Percentiles rank a stretch among this genome's conserved stretches.
phyloP scores from a whole-genome alignment of 129 eudicot species.

The Ambrosia trifida region DNA sequence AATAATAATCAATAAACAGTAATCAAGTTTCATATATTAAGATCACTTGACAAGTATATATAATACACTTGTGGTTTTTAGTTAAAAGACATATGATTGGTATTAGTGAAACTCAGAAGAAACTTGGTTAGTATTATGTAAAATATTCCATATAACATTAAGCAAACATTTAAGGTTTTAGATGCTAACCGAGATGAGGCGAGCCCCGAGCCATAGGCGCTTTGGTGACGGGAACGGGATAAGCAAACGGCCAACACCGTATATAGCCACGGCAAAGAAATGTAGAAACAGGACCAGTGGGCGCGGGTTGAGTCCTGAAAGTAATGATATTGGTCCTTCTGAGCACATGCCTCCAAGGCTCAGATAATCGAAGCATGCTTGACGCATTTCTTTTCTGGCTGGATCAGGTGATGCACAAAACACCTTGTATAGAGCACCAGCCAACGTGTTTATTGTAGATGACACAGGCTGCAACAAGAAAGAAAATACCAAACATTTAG shows the following conservation, averaged over 20 bases:
- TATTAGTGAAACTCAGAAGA: no score
- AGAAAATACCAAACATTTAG: neutral
- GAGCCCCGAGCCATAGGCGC: slow-evolving; percentile 38
- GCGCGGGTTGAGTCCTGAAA: slow-evolving; percentile 43
- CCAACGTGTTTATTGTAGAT: slow-evolving; percentile 48
- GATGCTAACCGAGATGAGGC: slow-evolving; percentile 34
- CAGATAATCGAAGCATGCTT: slow-evolving; percentile 43
- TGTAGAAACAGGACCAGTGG: slow-evolving; percentile 42
- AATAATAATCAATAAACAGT: no score
- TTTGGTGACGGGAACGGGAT: slow-evolving; percentile 45
- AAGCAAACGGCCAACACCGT: slow-evolving; percentile 37
- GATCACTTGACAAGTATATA: no score
- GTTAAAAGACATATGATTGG: no score
- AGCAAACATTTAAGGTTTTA: neutral
- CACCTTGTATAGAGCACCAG: slow-evolving; percentile 40
- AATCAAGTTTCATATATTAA: no score
- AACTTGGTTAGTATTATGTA: no score
- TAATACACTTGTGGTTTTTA: no score
- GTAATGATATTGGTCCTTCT: slow-evolving; percentile 39
- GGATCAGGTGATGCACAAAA: slow-evolving; percentile 42
- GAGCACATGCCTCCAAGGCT: slow-evolving; percentile 41
- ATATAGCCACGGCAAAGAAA: slow-evolving; percentile 33
- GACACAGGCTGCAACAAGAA: slow-evolving; percentile 43
- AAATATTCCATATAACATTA: neutral
- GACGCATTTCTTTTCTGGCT: slow-evolving; percentile 40